Base-by-base conservation (phyloP, 352 stramenopile genomes). In the Pythium phragmitis region DNA sequence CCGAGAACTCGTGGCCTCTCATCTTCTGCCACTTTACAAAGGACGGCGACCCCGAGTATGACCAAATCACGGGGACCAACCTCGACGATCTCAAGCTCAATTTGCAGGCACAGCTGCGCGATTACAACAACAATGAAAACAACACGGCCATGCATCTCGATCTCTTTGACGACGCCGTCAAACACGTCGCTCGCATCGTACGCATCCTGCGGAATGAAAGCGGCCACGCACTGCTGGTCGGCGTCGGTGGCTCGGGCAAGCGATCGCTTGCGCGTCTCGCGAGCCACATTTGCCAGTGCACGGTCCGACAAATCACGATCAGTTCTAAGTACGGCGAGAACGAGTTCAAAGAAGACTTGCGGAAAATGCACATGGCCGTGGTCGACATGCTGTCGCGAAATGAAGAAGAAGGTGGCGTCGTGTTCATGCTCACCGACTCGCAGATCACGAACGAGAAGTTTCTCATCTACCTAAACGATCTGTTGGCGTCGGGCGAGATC, bases 401-500 rank as follows among this genome's bases (percentile, higher is more conserved):
- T 26, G 85, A 95, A 82, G 85, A 93, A 45, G 84, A 92, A 42
- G 82, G 82, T 37, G 92, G 90, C 4, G 76, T 98, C 36, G 91
- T 98, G 46, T 98, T 98, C 66, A 89, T 99, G 67, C 75, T 99
- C 9, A 98, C 91, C 1, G 96, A 99, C 66, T 96, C 84, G 4
- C 92, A 98, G 69, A 98, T 99, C 69, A 98, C 92, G 12, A 98
- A 99, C 74, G 94, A 99, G 65, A 91, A 97, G 41, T 98, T 98
- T 73, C 74, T 99, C 16, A 97, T 99, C 54, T 98, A 97, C 64
- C 71, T 99, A 37, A 98, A 98, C 71, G 94, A 98, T 79, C 70
- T 99, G 28, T 73, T 99, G 8, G 94, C 94, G 0, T 96, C 82
- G 0, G 95, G 94, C 19, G 95, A 98, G 59, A 96, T 99, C 39